Evolutionary conservation across 1,139 yeast species (phyloP).

Genomic region (Nakaseomyces delphensis): DNA sequence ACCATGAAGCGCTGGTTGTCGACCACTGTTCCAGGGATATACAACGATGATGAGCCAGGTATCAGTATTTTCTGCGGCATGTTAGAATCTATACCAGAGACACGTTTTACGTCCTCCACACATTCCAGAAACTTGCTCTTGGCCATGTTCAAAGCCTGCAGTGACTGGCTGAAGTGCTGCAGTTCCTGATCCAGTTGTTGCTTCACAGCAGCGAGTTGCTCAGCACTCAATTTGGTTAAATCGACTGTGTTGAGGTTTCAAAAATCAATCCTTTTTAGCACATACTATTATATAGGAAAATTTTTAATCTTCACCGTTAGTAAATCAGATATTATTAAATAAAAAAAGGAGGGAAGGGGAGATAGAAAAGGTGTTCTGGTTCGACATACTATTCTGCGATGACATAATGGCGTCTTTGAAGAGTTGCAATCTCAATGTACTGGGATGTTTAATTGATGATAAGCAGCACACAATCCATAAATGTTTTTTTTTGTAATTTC

Average conservation of each 20-base stretch:
- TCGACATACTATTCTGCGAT: constrained; percentile 21
- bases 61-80: constrained; percentile 50
- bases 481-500: too few species aligned
- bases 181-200: constrained; percentile 79
- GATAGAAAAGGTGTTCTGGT: too few species aligned
- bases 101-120: constrained; percentile 53
- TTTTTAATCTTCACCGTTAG: too few species aligned
- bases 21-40: constrained; percentile 72
- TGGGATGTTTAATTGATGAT: too few species aligned
- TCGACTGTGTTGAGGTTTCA: constrained; percentile 38
- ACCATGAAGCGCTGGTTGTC: constrained; percentile 68
- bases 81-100: constrained; percentile 38
- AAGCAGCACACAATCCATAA: too few species aligned
- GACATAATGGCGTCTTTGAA: constrained; percentile 17
- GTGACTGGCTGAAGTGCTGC: constrained; percentile 75
- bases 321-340: too few species aligned
- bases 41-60: constrained; percentile 81
- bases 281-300: too few species aligned
- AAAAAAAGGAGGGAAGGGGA: background rate
- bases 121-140: constrained; percentile 79
- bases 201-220: constrained; percentile 77
- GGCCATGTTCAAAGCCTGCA: constrained; percentile 78
- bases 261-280: background rate
- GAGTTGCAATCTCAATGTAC: too few species aligned
- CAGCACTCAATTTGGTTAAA: constrained; percentile 62